These are phyloP conservation scores for Eucalyptus pauciflora DNA, from an alignment of 345 rosid species.

Conservation along the genomic window DNA sequence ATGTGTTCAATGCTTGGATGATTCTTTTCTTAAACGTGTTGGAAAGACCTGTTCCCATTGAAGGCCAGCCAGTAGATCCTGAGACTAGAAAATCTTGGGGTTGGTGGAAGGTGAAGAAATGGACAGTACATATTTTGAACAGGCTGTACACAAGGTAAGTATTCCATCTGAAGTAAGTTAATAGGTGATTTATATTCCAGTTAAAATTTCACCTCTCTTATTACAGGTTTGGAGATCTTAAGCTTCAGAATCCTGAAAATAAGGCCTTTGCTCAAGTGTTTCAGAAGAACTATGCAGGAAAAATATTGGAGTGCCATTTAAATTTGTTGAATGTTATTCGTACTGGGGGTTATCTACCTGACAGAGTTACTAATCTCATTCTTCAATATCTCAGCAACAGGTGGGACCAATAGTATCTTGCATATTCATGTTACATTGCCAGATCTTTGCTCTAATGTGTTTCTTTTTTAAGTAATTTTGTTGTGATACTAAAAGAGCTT, in stretches of 20 bases:
- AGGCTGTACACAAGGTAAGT: conserved; percentile 81
- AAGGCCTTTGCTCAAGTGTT: conserved; percentile 86
- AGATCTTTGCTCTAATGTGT: not conserved
- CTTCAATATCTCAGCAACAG: conserved; percentile 96
- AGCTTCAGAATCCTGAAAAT: conserved; percentile 75
- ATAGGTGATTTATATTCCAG: not conserved
- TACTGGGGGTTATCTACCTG: conserved; percentile 90
- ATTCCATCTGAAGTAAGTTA: not conserved
- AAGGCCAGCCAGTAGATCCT: conserved; percentile 85
- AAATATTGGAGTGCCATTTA: conserved; percentile 88
- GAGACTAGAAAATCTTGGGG: conserved; percentile 97
- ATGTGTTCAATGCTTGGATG: conserved; percentile 94
- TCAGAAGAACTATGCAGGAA: conserved; percentile 89
- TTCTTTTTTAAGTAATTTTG: not conserved
- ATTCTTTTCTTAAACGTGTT: conserved; percentile 69
- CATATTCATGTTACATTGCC: not conserved
- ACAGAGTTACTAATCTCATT: conserved; percentile 88
- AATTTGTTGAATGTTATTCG: conserved; percentile 72
- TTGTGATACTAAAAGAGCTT: not conserved
- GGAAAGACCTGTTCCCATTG: conserved; percentile 93
- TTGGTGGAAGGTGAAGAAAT: conserved; percentile 99
- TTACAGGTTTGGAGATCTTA: conserved; percentile 91
- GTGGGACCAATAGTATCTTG: conserved; percentile 12
- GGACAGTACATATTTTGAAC: conserved; percentile 95
- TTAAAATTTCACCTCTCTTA: not conserved